Conservation (phyloP, 371 early-diverging fungal genomes). For the Apophysomyces elegans region DNA sequence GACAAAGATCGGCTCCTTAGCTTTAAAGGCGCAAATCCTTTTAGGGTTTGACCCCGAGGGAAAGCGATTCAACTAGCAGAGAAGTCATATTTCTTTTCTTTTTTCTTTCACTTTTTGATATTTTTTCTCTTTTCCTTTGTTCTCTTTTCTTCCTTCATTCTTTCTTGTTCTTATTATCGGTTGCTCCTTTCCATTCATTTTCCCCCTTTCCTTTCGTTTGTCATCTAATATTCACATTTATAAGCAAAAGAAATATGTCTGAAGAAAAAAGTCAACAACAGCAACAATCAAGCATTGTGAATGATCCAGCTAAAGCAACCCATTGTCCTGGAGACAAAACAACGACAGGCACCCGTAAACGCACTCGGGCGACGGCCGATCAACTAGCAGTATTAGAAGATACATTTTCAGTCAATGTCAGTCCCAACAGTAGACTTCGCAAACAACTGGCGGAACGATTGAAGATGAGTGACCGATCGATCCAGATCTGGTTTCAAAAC, state of each 20-base stretch:
- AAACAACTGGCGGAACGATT: constrained; percentile 82
- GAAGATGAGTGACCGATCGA: constrained; percentile 83
- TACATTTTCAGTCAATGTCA: constrained; percentile 64
- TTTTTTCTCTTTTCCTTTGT: neutral
- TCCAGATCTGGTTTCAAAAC: constrained; percentile 99
- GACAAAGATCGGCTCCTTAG: too few relatives aligned
- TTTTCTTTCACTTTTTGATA: neutral
- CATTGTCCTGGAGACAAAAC: neutral
- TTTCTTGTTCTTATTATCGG: neutral
- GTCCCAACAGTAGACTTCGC: constrained; percentile 76
- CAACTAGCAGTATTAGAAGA: constrained; percentile 74
- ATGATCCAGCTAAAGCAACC: too few relatives aligned
- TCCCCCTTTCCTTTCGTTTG: neutral
- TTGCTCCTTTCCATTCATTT: neutral
- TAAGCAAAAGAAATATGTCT: neutral
- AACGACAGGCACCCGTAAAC: constrained; percentile 36
- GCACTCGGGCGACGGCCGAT: constrained; percentile 68
- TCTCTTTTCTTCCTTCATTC: neutral
- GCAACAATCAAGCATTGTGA: neutral
- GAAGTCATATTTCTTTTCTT: constrained; percentile 12
- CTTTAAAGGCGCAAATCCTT: neutral
- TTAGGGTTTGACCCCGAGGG: constrained; percentile 6
- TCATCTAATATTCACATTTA: neutral
- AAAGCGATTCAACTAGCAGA: neutral
- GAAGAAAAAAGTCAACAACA: constrained; percentile 2